These are phyloP conservation scores for Draba incana DNA, from an alignment of 345 rosid genomes.

Conservation along the genomic window DNA sequence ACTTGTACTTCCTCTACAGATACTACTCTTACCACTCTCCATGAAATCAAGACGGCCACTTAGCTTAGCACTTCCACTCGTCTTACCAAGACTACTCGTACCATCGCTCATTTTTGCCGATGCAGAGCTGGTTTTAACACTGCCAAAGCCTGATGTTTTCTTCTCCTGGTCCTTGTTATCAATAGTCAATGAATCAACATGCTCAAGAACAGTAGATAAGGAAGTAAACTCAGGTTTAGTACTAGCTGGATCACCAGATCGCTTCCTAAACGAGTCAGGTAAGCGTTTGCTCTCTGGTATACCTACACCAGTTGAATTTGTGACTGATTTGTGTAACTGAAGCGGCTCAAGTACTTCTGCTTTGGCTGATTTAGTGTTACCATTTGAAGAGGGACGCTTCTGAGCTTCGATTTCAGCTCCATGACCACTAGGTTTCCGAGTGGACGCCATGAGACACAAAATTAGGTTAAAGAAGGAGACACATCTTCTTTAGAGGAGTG, in stretches of 20 bases:
- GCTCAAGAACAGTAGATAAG: conserved; percentile 47
- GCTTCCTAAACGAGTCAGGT: conserved; percentile 48
- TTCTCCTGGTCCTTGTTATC: conserved; percentile 70
- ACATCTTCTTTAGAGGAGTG: conserved; percentile 6
- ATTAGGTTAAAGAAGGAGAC: conserved; percentile 11
- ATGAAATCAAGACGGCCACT: conserved; percentile 77
- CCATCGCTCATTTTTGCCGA: conserved; percentile 83
- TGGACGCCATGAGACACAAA: conserved; percentile 36
- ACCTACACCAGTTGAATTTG: conserved; percentile 43
- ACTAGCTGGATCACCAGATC: conserved; percentile 41
- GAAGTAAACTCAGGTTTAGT: conserved; percentile 49
- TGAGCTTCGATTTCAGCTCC: conserved; percentile 48
- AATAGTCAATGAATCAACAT: conserved; percentile 47
- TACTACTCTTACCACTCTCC: conserved; percentile 89
- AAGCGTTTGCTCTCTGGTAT: conserved; percentile 51
- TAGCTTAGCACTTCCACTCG: conserved; percentile 75
- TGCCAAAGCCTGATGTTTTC: conserved; percentile 62
- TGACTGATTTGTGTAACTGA: conserved; percentile 42
- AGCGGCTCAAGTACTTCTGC: conserved; percentile 38
- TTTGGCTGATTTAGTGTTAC: conserved; percentile 43
- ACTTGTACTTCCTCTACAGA: conserved; percentile 91
- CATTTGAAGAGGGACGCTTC: conserved; percentile 44
- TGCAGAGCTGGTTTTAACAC: conserved; percentile 75
- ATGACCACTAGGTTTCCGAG: conserved; percentile 46
- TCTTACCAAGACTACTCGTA: conserved; percentile 67